A percentile compares a stretch with the other conserved stretches of the same genome.
Evolutionary conservation across 805 yeast genomes (phyloP).

Genomic region (Torulaspora delbrueckii): DNA sequence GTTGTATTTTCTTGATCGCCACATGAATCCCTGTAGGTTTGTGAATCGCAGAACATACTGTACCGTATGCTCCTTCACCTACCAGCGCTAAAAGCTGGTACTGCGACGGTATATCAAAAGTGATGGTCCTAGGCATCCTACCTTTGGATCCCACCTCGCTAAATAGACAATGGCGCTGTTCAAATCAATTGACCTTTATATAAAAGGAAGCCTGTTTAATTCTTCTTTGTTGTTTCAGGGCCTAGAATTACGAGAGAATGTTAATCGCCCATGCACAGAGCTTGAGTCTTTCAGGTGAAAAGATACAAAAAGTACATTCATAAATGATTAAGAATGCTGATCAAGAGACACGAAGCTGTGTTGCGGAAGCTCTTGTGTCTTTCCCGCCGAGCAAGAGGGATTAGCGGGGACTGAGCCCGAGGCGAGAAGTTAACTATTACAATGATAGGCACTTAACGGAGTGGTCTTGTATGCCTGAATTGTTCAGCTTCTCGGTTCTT

Average conservation of each 20-base stretch:
- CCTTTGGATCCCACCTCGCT: background rate
- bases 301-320: background rate
- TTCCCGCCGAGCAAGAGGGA: background rate
- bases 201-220: background rate
- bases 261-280: background rate
- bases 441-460: background rate
- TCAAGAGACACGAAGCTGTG: background rate
- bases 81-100: conserved; percentile 56
- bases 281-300: background rate
- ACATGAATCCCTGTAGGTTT: conserved; percentile 56
- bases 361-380: background rate
- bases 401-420: background rate
- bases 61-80: conserved; percentile 82
- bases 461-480: background rate
- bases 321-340: background rate
- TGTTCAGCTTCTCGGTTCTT: background rate
- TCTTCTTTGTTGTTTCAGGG: background rate
- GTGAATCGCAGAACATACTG: conserved; percentile 67
- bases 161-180: background rate
- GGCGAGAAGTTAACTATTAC: background rate
- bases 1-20: conserved; percentile 73
- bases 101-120: conserved; percentile 59
- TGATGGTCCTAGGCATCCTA: conserved; percentile 42
- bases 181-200: background rate
- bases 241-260: background rate